Conservation (phyloP, 495 filamentous ascomycete genomes). For the Annulohypoxylon moriforme region DNA sequence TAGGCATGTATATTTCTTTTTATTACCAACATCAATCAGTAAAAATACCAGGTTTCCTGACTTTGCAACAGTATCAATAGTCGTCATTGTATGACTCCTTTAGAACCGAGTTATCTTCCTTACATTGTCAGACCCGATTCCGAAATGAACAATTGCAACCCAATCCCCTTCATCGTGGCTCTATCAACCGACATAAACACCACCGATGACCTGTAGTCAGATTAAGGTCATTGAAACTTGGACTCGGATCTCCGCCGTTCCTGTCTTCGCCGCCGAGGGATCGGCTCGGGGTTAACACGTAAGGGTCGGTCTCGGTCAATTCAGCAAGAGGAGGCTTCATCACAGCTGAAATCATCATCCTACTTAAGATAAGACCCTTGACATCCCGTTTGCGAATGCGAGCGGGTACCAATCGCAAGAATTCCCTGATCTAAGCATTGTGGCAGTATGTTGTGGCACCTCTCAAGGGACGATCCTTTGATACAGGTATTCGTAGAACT, state of each 20-base stretch:
- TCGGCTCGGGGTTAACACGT: slow-evolving; percentile 32
- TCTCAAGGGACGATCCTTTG: not conserved
- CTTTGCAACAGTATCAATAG: not conserved
- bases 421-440: not conserved
- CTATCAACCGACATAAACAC: not conserved
- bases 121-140: slow-evolving; percentile 1
- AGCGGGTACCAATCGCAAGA: not conserved
- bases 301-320: not conserved
- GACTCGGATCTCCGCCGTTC: slow-evolving; percentile 30
- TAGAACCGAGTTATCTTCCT: not conserved
- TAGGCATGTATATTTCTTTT: not conserved
- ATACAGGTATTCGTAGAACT: not conserved
- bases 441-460: slow-evolving; percentile 12
- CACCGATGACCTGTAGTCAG: slow-evolving; percentile 8
- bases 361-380: not conserved
- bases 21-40: not conserved
- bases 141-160: not conserved
- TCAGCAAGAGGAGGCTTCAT: not conserved
- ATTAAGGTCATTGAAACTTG: slow-evolving; percentile 17
- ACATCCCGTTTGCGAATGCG: not conserved
- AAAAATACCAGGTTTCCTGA: not conserved
- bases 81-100: not conserved
- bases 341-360: not conserved
- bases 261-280: slow-evolving; percentile 24
- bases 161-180: not conserved